Conservation (phyloP, 192 early-diverging fungal species). For the Gaertneriomyces sp. region DNA sequence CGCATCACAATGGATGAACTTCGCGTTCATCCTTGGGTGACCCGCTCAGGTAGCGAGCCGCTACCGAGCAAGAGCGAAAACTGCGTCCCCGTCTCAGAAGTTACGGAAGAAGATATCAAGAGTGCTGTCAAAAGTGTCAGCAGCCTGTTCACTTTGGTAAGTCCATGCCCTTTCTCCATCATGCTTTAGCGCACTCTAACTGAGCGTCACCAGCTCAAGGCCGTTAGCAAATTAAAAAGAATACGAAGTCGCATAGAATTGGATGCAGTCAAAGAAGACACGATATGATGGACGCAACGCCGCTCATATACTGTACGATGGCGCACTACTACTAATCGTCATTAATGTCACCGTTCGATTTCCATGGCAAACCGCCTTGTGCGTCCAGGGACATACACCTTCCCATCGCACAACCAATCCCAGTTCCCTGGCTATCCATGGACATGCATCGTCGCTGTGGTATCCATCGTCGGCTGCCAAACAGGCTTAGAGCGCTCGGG, state of each 20-base stretch:
- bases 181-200: too few species aligned
- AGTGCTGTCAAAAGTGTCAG: slow-evolving; percentile 68
- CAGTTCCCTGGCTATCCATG: slow-evolving; percentile 23
- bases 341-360: too few species aligned
- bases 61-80: slow-evolving; percentile 74
- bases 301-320: too few species aligned
- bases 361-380: too few species aligned
- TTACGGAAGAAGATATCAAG: slow-evolving; percentile 84
- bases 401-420: too few species aligned
- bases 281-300: too few species aligned
- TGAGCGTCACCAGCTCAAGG: slow-evolving; percentile 42
- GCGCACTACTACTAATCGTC: too few species aligned
- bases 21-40: slow-evolving; percentile 72
- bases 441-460: slow-evolving; percentile 27
- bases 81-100: slow-evolving; percentile 65
- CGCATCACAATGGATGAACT: slow-evolving; percentile 77
- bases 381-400: too few species aligned
- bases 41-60: slow-evolving; percentile 54
- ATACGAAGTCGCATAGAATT: background rate
- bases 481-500: background rate
- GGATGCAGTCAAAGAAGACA: background rate
- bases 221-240: slow-evolving; percentile 48
- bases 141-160: slow-evolving; percentile 63
- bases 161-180: slow-evolving; percentile 2
- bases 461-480: slow-evolving; percentile 16